Evolutionary conservation across 495 filamentous ascomycete species (phyloP).

Genomic region (Geoglossum glabrum): DNA sequence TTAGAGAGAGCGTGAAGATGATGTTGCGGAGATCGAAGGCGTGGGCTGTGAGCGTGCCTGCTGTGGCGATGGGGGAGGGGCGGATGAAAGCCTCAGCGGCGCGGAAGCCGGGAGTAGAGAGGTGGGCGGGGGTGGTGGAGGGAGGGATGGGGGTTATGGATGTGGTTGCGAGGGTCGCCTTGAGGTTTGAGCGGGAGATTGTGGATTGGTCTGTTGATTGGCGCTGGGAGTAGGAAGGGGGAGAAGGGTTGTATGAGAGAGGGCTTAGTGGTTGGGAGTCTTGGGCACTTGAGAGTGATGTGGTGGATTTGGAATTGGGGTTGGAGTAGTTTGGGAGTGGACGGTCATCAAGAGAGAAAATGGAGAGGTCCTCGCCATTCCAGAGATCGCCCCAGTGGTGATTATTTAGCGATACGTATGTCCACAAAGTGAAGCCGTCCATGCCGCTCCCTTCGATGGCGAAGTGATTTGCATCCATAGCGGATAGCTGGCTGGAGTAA

Average conservation of each 20-base stretch:
- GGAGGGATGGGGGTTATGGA: constrained; percentile 44
- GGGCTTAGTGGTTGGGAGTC: background rate
- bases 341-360: constrained; percentile 65
- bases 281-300: background rate
- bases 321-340: constrained; percentile 32
- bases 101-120: constrained; percentile 47
- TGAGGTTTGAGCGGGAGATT: constrained; percentile 50
- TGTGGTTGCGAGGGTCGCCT: constrained; percentile 45
- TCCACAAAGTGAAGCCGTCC: constrained; percentile 78
- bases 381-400: constrained; percentile 86
- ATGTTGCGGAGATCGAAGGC: constrained; percentile 63
- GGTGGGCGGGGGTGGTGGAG: constrained; percentile 27
- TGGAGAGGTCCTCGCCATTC: constrained; percentile 94
- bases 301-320: constrained; percentile 8
- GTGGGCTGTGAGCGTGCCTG: constrained; percentile 43
- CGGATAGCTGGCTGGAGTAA: constrained; percentile 77
- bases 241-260: constrained; percentile 23
- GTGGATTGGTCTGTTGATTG: constrained; percentile 14
- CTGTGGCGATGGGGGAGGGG: constrained; percentile 57
- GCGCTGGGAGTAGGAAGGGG: constrained; percentile 37
- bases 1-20: constrained; percentile 47
- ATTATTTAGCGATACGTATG: constrained; percentile 65
- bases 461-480: constrained; percentile 95
- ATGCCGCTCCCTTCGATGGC: constrained; percentile 62
- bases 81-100: constrained; percentile 85